Conservation (phyloP, 441 rosid genomes). For the Melastoma candidum region DNA sequence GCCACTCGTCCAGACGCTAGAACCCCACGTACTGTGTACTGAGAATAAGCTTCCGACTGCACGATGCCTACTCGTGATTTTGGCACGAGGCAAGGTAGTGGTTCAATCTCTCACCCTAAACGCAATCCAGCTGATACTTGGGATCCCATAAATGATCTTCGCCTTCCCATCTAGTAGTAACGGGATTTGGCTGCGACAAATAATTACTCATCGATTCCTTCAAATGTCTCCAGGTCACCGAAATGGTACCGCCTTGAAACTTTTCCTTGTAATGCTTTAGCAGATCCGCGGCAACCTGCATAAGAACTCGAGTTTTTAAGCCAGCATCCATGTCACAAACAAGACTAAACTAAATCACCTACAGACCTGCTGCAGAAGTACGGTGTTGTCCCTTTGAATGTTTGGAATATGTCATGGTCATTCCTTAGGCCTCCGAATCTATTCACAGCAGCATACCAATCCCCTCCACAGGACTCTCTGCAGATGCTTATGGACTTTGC, state of each 20-base stretch:
- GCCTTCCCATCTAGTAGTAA: slow-evolving; percentile 88
- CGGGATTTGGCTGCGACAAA: slow-evolving; percentile 90
- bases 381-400: slow-evolving; percentile 98
- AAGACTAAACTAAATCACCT: too few species aligned
- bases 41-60: slow-evolving; percentile 75
- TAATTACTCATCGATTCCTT: slow-evolving; percentile 89
- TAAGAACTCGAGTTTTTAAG: slow-evolving; percentile 9
- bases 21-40: slow-evolving; percentile 74
- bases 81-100: slow-evolving; percentile 1
- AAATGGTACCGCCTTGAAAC: slow-evolving; percentile 83
- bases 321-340: background rate
- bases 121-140: slow-evolving; percentile 88
- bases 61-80: too few species aligned
- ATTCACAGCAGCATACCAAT: slow-evolving; percentile 98
- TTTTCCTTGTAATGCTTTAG: slow-evolving; percentile 85
- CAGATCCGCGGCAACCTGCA: slow-evolving; percentile 86
- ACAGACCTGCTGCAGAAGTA: slow-evolving; percentile 87
- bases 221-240: slow-evolving; percentile 93
- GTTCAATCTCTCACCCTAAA: slow-evolving; percentile 57
- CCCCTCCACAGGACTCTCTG: slow-evolving; percentile 99
- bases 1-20: too few species aligned
- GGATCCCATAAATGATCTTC: slow-evolving; percentile 88
- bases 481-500: slow-evolving; percentile 80
- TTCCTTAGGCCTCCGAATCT: slow-evolving; percentile 92
- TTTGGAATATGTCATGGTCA: slow-evolving; percentile 98